phyloP scores from a whole-genome alignment of 768 basidiomycete genomes.

The Kwoniella mangroviensis region DNA sequence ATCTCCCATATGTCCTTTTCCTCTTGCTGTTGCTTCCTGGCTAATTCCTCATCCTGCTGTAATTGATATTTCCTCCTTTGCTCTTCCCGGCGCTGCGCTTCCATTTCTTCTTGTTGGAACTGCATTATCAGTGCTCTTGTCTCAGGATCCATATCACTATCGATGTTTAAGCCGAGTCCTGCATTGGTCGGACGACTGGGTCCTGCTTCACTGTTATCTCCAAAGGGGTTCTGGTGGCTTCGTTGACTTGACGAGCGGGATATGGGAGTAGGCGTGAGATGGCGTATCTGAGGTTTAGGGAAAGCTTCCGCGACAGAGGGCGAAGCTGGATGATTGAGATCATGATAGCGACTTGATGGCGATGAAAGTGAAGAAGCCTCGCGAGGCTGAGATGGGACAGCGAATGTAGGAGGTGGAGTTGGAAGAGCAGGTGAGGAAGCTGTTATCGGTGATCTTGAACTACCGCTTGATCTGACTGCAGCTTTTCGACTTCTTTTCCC shows the following conservation, averaged over 20 bases:
- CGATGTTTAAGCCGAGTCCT: slow-evolving; percentile 35
- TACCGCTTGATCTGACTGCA: slow-evolving; percentile 25
- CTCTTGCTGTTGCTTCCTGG: slow-evolving; percentile 54
- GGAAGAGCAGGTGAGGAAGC: slow-evolving; percentile 27
- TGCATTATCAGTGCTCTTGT: slow-evolving; percentile 46
- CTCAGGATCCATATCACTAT: slow-evolving; percentile 46
- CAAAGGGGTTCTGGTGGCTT: slow-evolving; percentile 10
- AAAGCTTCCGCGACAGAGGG: slow-evolving; percentile 15
- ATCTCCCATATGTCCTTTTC: slow-evolving; percentile 56
- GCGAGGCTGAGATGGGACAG: slow-evolving; percentile 8
- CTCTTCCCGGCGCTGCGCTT: slow-evolving; percentile 34
- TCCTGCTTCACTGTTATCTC: slow-evolving; percentile 20
- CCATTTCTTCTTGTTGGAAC: slow-evolving; percentile 52
- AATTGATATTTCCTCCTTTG: slow-evolving; percentile 41
- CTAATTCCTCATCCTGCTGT: slow-evolving; percentile 50
- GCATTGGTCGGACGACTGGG: slow-evolving; percentile 27
- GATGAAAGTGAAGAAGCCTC: slow-evolving; percentile 22
- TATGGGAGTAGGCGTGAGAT: slow-evolving; percentile 4
- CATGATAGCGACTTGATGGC: slow-evolving; percentile 21
- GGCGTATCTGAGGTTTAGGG: slow-evolving; percentile 16
- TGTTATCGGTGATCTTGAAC: slow-evolving; percentile 37
- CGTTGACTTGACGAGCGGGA: slow-evolving; percentile 14
- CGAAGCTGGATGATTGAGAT: slow-evolving; percentile 13
- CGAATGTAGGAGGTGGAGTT: slow-evolving; percentile 22
- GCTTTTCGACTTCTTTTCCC: background rate